Conservation (phyloP, 306 rosid species). For the Medicago ruthenica region DNA sequence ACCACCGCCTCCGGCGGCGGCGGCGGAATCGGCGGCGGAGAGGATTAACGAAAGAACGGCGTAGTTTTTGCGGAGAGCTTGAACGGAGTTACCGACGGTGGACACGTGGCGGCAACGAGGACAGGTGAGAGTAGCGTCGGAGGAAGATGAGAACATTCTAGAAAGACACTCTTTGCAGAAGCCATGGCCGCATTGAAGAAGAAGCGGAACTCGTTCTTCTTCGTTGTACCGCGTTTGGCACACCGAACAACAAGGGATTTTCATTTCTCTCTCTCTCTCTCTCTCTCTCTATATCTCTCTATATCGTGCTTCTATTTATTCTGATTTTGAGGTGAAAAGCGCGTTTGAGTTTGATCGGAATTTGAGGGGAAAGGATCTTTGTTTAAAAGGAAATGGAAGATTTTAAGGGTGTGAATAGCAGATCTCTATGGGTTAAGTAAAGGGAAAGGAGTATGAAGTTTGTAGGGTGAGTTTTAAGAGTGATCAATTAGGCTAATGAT, state of each 20-base stretch:
- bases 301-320: neutral
- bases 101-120: slow-evolving; percentile 95
- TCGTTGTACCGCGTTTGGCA: slow-evolving; percentile 98
- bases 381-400: slow-evolving; percentile 34
- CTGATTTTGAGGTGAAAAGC: slow-evolving; percentile 2
- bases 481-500: slow-evolving; percentile 49
- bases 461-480: slow-evolving; percentile 25
- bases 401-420: slow-evolving; percentile 42
- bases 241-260: slow-evolving; percentile 93
- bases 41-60: slow-evolving; percentile 84
- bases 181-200: slow-evolving; percentile 98
- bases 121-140: slow-evolving; percentile 75
- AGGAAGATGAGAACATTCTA: slow-evolving; percentile 74
- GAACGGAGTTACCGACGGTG: slow-evolving; percentile 86
- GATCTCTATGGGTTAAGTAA: slow-evolving; percentile 62
- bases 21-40: slow-evolving; percentile 46
- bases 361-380: slow-evolving; percentile 45
- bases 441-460: slow-evolving; percentile 35
- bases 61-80: slow-evolving; percentile 83
- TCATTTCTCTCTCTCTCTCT: slow-evolving; percentile 90
- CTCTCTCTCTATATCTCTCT: neutral
- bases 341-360: slow-evolving; percentile 43
- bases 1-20: neutral
- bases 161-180: slow-evolving; percentile 92
- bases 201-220: slow-evolving; percentile 92